Base-by-base conservation (phyloP, 2,329 filamentous ascomycete genomes). In the Colletotrichum echinochloae region DNA sequence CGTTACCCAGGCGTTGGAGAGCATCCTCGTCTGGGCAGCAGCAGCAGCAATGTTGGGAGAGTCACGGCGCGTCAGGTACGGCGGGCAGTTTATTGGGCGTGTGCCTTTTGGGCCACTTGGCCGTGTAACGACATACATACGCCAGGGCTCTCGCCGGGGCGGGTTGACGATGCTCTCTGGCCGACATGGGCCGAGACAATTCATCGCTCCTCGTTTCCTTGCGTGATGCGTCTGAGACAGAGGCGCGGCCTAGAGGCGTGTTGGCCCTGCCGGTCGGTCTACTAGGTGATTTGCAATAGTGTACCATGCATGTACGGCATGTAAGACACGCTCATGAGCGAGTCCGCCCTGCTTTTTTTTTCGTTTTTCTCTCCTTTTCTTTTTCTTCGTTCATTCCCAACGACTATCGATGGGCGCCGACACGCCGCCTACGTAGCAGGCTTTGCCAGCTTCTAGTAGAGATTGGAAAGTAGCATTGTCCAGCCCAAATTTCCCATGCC, bases 81-180 rank as follows among this genome's bases (percentile, higher is more conserved):
- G 18, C 48, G 48, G 18, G 18, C 8, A 48, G 20, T 54, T 69
- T 48, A 69, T 71, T 71, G 68, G 67, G 41, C 41, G 41, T 51
- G 60, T 49, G 30, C 56, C 63, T 52, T 35, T 66, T 33, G 48
- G 66, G 66, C 62, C 39, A n/a, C n/a, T 55, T 56, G 55, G 48
- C 55, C 49, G 66, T 56, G 35, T 41, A n/a, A 60, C 39, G 56
- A 35, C 14, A 26, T n/a, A 26, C 41, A n/a, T 35, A 20, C 18
- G n/a, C n/a, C 41, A 67, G 16, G 62, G 54, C 55, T 18, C n/a
- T 41, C 18, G 12, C 35, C 35, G 52, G 20, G 63, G 55, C 63
- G 35, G 35, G 35, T 33, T 37, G 35, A 35, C 26, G 8, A 41
- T 41, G 56, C n/a, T n/a, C n/a, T 57, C 41, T 65, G 52, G 60